Evolutionary conservation across 2,329 filamentous ascomycete species (phyloP), one percentile per base, ranked within the genome.

Genomic region (Ceratocystis alfenasii): DNA sequence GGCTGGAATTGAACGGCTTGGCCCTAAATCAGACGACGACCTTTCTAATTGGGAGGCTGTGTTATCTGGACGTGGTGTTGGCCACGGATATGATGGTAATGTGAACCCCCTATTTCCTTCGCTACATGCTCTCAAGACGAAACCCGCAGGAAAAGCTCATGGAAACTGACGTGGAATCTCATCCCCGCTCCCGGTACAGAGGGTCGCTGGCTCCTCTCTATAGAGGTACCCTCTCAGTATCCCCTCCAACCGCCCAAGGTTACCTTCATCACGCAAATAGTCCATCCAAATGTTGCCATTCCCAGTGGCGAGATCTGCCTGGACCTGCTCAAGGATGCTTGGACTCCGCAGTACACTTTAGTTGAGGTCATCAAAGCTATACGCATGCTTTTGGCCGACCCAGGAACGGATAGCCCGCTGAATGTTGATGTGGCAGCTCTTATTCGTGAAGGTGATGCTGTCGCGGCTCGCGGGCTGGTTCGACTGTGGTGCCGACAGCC

Each of bases 301-400:
- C 71, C 81, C 70, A 91, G 85, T 1, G 94, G 94, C 70, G 92
- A 96, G 76, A 94, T 99, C 73, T 99, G 94, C 75, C 84, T 97
- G 33, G 94, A 96, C 73, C 81, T 97, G 69, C 80, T 99, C 68
- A 82, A 82, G 72, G 82, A 87, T 65, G 82, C 82, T 20, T 97
- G 93, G 93, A 88, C 89, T 67, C 89, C 92, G 0, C 86, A 90
- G 20, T 94, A 96, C 75, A 92, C 87, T 50, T 81, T 97, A 22
- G 82, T 87, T 45, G 83, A 87, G 72, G 88, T 87, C 68, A 78
- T 93, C 72, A 86, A 88, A 71, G 85, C 85, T 60, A 82, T 93
- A 69, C 83, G 88, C 70, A 82, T 88, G 77, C 79, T 94, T 71
- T 78, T 90, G 65, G 70, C 74, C 64, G 84, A 80, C 69, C 87